Percentiles rank a stretch among this genome's conserved stretches.
Evolutionary conservation across 2,329 filamentous ascomycete genomes (phyloP).

Genomic region (Lachnellula occidentalis): DNA sequence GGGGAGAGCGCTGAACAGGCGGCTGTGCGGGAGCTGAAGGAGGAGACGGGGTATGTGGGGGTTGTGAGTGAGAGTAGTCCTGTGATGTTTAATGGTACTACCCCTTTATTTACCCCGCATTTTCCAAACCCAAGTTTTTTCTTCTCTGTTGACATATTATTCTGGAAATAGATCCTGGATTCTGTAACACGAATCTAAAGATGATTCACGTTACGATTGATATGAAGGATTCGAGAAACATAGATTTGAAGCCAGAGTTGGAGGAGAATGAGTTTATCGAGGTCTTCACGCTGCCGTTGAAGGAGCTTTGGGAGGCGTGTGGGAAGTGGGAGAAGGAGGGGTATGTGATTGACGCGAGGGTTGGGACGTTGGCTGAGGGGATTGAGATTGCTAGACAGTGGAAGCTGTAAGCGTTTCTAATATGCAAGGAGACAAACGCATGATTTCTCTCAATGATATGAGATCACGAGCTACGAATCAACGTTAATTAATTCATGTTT

Average conservation of each 20-base stretch:
- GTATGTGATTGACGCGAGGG: constrained; percentile 36
- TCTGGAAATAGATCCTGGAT: constrained; percentile 46
- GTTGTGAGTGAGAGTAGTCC: constrained; percentile 51
- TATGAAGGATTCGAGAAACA: constrained; percentile 39
- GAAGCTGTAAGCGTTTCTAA: constrained; percentile 23
- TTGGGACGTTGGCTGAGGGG: constrained; percentile 36
- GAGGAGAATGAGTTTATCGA: constrained; percentile 50
- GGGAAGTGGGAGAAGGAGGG: constrained; percentile 38
- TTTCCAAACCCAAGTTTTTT: neutral
- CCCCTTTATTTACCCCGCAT: neutral
- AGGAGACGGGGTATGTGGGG: constrained; percentile 63
- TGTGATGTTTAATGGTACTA: constrained; percentile 56
- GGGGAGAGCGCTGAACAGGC: constrained; percentile 57
- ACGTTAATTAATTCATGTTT: neutral
- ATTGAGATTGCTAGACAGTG: constrained; percentile 34
- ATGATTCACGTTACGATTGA: constrained; percentile 47
- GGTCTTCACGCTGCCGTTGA: constrained; percentile 43
- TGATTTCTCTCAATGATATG: too few species aligned
- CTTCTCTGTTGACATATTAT: neutral
- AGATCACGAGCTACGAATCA: neutral
- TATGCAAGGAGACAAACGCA: neutral
- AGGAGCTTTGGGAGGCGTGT: constrained; percentile 41
- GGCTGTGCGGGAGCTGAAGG: constrained; percentile 57
- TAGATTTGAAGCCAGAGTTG: constrained; percentile 40
- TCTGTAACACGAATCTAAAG: constrained; percentile 61